Evolutionary conservation across 116 monocot species (phyloP), one percentile per base, ranked within the genome.

Genomic region (Phalaenopsis hybrid): DNA sequence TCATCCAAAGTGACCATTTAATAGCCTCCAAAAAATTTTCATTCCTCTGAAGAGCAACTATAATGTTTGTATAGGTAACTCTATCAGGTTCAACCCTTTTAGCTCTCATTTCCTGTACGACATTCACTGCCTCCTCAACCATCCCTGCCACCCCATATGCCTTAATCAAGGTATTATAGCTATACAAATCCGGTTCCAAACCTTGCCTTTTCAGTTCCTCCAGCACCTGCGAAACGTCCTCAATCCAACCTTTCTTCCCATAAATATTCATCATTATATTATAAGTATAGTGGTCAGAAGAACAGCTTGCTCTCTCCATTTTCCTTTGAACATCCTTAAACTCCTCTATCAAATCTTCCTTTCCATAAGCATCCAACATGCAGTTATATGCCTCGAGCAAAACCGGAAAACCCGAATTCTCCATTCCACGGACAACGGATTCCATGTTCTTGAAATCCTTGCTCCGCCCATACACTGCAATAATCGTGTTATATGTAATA

Each of bases 1-100:
- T 94, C 96, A 97, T 94, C 92, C 96, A 97, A 61, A 94, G 94
- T 76, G 94, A 94, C 96, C 94, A 97, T 51, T 97, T 97, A 72
- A 97, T 92, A 37, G 96, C 92, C 77, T 97, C 96, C 37, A 94
- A 82, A 73, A 87, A 97, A 61, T 91, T 90, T 57, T 96, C 96
- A 81, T 96, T 96, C 65, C 92, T 91, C 77, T 92, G 96, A 55
- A 94, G 91, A 68, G 94, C 94, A 69, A 78, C 9, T 11, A 96
- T 89, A 4, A 96, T 88, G 74, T 86, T 94, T 57, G 81, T 52
- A 80, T 88, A 96, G 4, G 96, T 96, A 20, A 94, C 84, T 45
- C 91, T 82, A 83, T 94, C 92, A 50, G 96, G 94, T 20, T 88
- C 79, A 50, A 96, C 72, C 18, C 88, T 87, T 86, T 86, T 89